phyloP scores from a whole-genome alignment of 192 early-diverging fungal genomes.

The Podila epicladia region DNA sequence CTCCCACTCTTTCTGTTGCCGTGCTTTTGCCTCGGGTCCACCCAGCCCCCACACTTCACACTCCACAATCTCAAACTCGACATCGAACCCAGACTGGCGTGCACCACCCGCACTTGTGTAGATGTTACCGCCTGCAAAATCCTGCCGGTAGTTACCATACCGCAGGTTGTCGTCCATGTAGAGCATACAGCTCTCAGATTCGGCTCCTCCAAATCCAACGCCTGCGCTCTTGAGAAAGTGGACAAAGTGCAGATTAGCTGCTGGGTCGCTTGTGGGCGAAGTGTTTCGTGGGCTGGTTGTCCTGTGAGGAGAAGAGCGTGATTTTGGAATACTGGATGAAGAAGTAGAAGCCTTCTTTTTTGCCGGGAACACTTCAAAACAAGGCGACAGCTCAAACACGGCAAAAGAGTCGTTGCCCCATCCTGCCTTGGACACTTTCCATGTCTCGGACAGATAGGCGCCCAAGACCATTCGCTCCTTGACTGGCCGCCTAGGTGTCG shows the following conservation, averaged over 20 bases:
- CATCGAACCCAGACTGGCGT: constrained; percentile 35
- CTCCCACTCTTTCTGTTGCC: constrained; percentile 57
- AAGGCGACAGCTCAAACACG: constrained; percentile 60
- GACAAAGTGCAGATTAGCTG: constrained; percentile 10
- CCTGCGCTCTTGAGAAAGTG: constrained; percentile 50
- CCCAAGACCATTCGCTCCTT: constrained; percentile 53
- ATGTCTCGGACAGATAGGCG: constrained; percentile 62
- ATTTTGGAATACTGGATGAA: constrained; percentile 36
- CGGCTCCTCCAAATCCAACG: constrained; percentile 36
- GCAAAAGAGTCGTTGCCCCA: constrained; percentile 60
- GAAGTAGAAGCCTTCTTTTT: constrained; percentile 25
- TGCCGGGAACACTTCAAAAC: constrained; percentile 54
- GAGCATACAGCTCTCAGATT: constrained; percentile 49
- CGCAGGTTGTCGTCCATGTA: constrained; percentile 60
- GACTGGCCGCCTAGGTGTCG: neutral
- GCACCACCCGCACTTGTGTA: constrained; percentile 18
- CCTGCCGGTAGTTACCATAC: constrained; percentile 54
- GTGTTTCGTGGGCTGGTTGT: neutral
- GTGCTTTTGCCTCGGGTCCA: constrained; percentile 45
- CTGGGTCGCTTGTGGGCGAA: neutral
- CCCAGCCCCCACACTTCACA: constrained; percentile 67
- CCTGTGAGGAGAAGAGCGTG: constrained; percentile 49
- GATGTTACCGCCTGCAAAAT: constrained; percentile 46
- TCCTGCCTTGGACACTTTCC: constrained; percentile 57
- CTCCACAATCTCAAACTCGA: constrained; percentile 54